phyloP scores from a whole-genome alignment of 2,329 filamentous ascomycete genomes.

The Cercospora sojina region DNA sequence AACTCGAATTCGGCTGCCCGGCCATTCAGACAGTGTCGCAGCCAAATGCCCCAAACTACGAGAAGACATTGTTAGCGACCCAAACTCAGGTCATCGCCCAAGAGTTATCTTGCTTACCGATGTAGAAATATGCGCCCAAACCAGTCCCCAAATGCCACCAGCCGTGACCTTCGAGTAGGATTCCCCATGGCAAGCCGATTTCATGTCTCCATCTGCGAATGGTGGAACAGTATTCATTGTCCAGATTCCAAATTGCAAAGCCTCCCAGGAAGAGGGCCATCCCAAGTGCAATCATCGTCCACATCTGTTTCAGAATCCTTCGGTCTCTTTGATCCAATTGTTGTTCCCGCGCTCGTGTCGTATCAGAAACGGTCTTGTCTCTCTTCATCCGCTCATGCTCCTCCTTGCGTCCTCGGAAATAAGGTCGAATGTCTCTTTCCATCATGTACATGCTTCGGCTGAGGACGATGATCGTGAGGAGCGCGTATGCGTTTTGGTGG shows the following conservation, averaged over 20 bases:
- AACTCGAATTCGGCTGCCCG: slow-evolving; percentile 70
- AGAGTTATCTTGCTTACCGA: slow-evolving; percentile 42
- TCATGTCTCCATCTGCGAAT: slow-evolving; percentile 65
- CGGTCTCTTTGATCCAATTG: slow-evolving; percentile 57
- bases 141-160: slow-evolving; percentile 83
- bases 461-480: slow-evolving; percentile 69
- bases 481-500: slow-evolving; percentile 75
- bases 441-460: slow-evolving; percentile 75
- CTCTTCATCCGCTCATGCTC: slow-evolving; percentile 38
- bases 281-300: slow-evolving; percentile 69
- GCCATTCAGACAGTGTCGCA: slow-evolving; percentile 72
- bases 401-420: slow-evolving; percentile 46
- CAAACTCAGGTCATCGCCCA: not conserved
- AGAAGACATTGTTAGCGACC: slow-evolving; percentile 11
- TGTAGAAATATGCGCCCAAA: slow-evolving; percentile 80
- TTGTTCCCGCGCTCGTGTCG: slow-evolving; percentile 42
- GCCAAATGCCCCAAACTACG: slow-evolving; percentile 71
- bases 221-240: slow-evolving; percentile 71
- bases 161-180: slow-evolving; percentile 70
- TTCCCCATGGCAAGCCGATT: slow-evolving; percentile 75
- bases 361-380: slow-evolving; percentile 22
- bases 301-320: slow-evolving; percentile 66
- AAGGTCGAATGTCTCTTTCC: slow-evolving; percentile 64
- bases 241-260: slow-evolving; percentile 74
- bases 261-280: slow-evolving; percentile 70